Evolutionary conservation across 805 yeast species (phyloP).

Genomic region (Danielia oregonensis): DNA sequence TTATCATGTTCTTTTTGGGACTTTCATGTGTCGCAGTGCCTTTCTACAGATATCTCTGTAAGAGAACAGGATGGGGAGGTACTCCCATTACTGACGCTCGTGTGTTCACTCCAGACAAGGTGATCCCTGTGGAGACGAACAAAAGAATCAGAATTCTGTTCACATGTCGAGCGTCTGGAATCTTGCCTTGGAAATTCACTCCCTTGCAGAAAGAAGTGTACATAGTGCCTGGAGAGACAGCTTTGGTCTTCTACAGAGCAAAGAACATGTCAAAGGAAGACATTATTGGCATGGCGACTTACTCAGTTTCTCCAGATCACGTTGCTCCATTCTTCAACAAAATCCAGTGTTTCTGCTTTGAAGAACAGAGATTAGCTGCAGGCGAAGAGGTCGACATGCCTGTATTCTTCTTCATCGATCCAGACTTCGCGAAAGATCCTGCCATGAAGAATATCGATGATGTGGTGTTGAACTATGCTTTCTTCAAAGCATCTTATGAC

Average conservation of each 20-base stretch:
- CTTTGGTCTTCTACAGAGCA: constrained; percentile 92
- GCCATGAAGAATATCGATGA: constrained; percentile 87
- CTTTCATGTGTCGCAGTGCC: constrained; percentile 91
- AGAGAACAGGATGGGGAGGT: constrained; percentile 95
- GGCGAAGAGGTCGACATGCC: constrained; percentile 99
- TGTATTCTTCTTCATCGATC: constrained; percentile 92
- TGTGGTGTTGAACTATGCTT: constrained; percentile 86
- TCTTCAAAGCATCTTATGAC: constrained; percentile 61
- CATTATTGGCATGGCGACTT: constrained; percentile 97
- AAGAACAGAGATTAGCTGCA: constrained; percentile 88
- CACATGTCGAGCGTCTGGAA: constrained; percentile 86
- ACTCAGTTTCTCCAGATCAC: constrained; percentile 92
- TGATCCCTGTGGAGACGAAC: constrained; percentile 83
- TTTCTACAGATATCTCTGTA: constrained; percentile 84
- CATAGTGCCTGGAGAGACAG: constrained; percentile 96
- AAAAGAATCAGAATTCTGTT: constrained; percentile 79
- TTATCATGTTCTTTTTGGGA: constrained; percentile 67
- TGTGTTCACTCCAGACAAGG: constrained; percentile 79
- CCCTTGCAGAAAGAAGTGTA: constrained; percentile 94
- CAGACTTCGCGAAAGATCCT: constrained; percentile 92
- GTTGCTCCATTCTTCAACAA: constrained; percentile 96
- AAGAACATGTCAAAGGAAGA: constrained; percentile 82
- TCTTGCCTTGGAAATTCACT: constrained; percentile 90
- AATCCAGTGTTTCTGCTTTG: constrained; percentile 97
- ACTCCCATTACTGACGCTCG: constrained; percentile 83